These are phyloP conservation scores for Dryas drummondii DNA, from an alignment of 306 rosid species.

Conservation along the genomic window DNA sequence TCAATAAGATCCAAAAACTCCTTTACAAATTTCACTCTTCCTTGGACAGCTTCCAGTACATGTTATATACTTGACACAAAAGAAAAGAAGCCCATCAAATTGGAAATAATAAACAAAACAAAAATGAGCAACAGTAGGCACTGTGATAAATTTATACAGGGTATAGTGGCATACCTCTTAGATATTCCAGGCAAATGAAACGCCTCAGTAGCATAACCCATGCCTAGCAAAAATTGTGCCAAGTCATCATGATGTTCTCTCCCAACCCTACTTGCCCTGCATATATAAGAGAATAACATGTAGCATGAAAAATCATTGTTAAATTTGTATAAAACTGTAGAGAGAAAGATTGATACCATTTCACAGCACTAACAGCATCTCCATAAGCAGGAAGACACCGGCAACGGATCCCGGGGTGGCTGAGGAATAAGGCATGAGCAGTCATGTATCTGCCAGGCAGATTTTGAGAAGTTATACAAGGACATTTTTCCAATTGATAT, in stretches of 20 bases:
- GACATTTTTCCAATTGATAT: not conserved
- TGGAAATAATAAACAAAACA: not conserved
- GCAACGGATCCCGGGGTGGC: constrained; percentile 98
- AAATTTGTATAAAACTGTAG: not conserved
- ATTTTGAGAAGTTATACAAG: not conserved
- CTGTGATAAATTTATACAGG: constrained; percentile 1
- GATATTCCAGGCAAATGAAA: constrained; percentile 98
- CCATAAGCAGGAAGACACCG: constrained; percentile 99
- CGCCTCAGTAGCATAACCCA: constrained; percentile 98
- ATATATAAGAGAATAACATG: constrained; percentile 25
- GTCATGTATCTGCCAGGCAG: constrained; percentile 78
- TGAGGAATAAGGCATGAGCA: constrained; percentile 93
- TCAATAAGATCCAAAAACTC: constrained; percentile 97
- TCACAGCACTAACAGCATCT: constrained; percentile 97
- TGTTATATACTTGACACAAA: not conserved
- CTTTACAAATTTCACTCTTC: constrained; percentile 88
- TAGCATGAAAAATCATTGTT: constrained; percentile 16
- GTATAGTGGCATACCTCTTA: constrained; percentile 55
- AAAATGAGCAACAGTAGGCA: not conserved
- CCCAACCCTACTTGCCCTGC: constrained; percentile 98
- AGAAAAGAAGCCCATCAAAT: not conserved
- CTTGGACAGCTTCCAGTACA: constrained; percentile 78
- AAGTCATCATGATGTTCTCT: constrained; percentile 99
- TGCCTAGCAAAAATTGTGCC: constrained; percentile 96
- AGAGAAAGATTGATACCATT: constrained; percentile 57